Evolutionary conservation across 2,329 filamentous ascomycete genomes (phyloP), one percentile per base, ranked within the genome.

Genomic region (Fusarium tuaranense): DNA sequence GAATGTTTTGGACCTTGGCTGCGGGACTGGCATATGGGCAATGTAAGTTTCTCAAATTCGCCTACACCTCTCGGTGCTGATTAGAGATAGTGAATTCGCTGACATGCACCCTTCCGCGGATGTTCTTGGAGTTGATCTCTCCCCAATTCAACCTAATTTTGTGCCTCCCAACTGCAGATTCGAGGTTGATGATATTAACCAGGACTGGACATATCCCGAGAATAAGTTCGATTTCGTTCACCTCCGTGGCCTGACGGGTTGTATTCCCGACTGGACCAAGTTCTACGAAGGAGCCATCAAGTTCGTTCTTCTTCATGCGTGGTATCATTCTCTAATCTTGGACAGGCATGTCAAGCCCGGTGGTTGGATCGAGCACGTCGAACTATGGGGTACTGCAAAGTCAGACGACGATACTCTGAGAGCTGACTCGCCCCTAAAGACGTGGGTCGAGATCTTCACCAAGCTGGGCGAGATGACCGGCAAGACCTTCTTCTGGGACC

Each of bases 21-120:
- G 78, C 13, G 82, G 82, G 44, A 82, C 81, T n/a, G 82, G 82
- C 75, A 81, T 81, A 57, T 83, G 82, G 82, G 79, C 58, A 13
- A 61, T 61, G 58, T 60, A 20, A 16, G 57, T 5, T 13, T 4
- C 22, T 20, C 6, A 25, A 27, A 13, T 7, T 27, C 1, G 10
- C 38, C 5, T n/a, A 10, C 1, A 5, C 27, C 2, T n/a, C 2
- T 41, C 10, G 5, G 20, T 48, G 14, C 22, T 22, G 14, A 57
- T 14, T 30, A 7, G 38, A 25, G 22, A 5, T 10, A 73, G 71
- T 5, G 70, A 73, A 2, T 67, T 73, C 38, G 71, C 71, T 16
- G 71, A 73, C n/a, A 14, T 63, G 3, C 68, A 73, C 2, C 60
- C 68, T 3, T 73, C 71, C 1, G 64, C 71, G 0, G 71, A 74